Evolutionary conservation across 768 basidiomycete genomes (phyloP).

Genomic region (Butyriboletus loyo): DNA sequence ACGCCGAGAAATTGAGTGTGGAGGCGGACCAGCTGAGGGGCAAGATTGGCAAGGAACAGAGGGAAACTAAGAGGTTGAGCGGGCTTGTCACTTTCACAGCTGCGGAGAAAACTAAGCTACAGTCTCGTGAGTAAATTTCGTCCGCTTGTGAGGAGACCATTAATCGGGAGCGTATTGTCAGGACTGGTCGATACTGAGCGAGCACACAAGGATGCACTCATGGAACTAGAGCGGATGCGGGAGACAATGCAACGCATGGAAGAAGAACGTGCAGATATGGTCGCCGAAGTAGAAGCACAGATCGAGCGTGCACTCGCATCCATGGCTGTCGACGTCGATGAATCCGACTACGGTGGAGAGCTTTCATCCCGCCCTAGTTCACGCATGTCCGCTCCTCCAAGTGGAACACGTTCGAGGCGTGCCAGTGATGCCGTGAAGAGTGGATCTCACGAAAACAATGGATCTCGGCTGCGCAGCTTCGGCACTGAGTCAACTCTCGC

Average conservation of each 20-base stretch:
- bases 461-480: slow-evolving; percentile 59
- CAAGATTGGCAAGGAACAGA: slow-evolving; percentile 89
- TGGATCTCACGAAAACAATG: slow-evolving; percentile 21
- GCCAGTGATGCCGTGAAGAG: slow-evolving; percentile 57
- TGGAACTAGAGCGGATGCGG: slow-evolving; percentile 83
- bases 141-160: background rate
- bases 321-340: slow-evolving; percentile 74
- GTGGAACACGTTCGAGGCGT: slow-evolving; percentile 53
- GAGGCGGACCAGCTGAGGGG: slow-evolving; percentile 82
- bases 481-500: slow-evolving; percentile 80
- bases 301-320: slow-evolving; percentile 83
- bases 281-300: slow-evolving; percentile 90
- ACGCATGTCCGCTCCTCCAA: slow-evolving; percentile 58
- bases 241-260: slow-evolving; percentile 86
- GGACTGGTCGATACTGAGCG: slow-evolving; percentile 80
- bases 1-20: slow-evolving; percentile 84
- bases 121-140: slow-evolving; percentile 57
- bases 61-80: slow-evolving; percentile 82
- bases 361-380: slow-evolving; percentile 64
- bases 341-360: slow-evolving; percentile 63
- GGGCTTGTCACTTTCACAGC: slow-evolving; percentile 75
- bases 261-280: slow-evolving; percentile 81
- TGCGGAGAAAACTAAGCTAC: slow-evolving; percentile 74
- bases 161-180: slow-evolving; percentile 25
- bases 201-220: slow-evolving; percentile 75